These are phyloP conservation scores for Podaxis pistillaris DNA, from an alignment of 768 basidiomycete genomes.

Conservation along the genomic window DNA sequence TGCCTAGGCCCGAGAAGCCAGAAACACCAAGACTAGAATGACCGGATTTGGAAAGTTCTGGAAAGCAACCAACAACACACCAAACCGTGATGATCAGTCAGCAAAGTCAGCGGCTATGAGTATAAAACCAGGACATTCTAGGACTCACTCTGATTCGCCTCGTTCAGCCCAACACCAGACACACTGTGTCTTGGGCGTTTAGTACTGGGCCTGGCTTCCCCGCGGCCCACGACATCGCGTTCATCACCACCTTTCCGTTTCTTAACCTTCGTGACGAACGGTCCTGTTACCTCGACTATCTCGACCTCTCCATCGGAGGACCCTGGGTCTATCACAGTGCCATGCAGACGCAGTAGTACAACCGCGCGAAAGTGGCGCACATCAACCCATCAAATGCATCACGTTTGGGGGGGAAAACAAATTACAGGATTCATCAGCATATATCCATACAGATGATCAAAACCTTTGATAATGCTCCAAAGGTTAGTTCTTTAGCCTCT, in stretches of 20 bases:
- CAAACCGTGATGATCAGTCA: background rate
- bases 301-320: background rate
- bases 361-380: background rate
- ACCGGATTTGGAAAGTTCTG: background rate
- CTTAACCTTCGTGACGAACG: background rate
- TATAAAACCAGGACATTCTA: background rate
- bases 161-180: background rate
- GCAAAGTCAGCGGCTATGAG: background rate
- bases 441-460: background rate
- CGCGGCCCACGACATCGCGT: background rate
- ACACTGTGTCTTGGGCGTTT: constrained; percentile 5
- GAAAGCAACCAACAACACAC: background rate
- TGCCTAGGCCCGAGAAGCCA: background rate
- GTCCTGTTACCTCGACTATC: background rate
- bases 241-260: constrained; percentile 4
- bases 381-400: background rate
- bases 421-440: background rate
- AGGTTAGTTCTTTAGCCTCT: background rate
- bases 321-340: background rate
- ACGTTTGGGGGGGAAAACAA: background rate
- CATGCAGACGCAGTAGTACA: background rate
- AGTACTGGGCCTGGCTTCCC: background rate
- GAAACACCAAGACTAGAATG: background rate
- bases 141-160: background rate
- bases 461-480: background rate